Evolutionary conservation across 75 land plant genomes (phyloP), one percentile per base, ranked within the genome.

Genomic region (Gnetum montanum): DNA sequence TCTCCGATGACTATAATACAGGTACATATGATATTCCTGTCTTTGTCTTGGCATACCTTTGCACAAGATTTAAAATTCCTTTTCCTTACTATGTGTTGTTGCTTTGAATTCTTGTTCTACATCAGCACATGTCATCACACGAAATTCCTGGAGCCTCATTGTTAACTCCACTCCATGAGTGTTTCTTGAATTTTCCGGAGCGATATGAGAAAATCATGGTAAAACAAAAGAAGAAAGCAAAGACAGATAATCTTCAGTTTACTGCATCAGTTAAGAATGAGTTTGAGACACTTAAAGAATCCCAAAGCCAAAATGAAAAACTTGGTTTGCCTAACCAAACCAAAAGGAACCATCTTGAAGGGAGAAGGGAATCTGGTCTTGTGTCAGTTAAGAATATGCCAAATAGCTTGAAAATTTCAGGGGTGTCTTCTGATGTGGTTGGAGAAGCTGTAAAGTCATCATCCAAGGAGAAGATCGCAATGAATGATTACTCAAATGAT

Each of bases 91-190:
- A 16, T 1, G 18, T 41, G 43, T 41, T 41, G 43, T 41, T 41
- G 43, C 16, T 41, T 45, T 26, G 16, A 31, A 16, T 44, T 6
- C 24, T 66, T 29, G 38, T 53, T 10, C 18, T 57, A 54, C 34
- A 56, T 23, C 95, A 93, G 98, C 65, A 88, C 13, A 85, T 88
- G 84, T 76, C 81, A 34, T 80, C 90, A 12, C 68, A 77, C 60
- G 71, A 62, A 31, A 51, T 78, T 46, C 70, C 61, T 51, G 80
- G 64, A 15, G 80, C 69, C 26, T 43, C n/a, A 16, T 58, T 88
- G 45, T 67, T 88, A 27, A 85, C 95, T 22, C 98, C 98, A 45
- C 71, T 93, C 31, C 63, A 70, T 43, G 75, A 75, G 35, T 49
- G 58, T 60, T 43, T 81, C 16, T 12, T 72, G 28, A 25, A 65